Base-by-base conservation (phyloP, 768 basidiomycete species). In the Jaapia argillacea region DNA sequence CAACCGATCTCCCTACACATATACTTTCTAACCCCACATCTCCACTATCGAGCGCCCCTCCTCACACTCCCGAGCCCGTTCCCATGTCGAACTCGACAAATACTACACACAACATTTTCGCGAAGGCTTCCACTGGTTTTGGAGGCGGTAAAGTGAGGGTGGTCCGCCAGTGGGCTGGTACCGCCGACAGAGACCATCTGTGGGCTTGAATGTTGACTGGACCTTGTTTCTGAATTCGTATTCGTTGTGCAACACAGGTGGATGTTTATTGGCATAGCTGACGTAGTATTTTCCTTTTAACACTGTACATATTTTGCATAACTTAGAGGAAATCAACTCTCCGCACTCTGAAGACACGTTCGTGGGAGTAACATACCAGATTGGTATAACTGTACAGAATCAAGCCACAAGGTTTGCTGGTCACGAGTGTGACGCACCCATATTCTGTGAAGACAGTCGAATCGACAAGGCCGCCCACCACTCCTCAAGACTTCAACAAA, bases 401-500 rank as follows among this genome's bases (percentile, higher is more conserved):
- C 51, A 58, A 77, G 75, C 76, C 75, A 71, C 54, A n/a, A 20
- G 25, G 47, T 43, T 22, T 42, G 40, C 40, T 47, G 43, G 48
- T 47, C 42, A 36, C 24, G 28, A 51, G 36, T 48, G 47, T 33
- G 28, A 33, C 28, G 16, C 28, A 10, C 28, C 28, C 28, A 16
- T 33, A 33, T 33, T 33, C n/a, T n/a, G n/a, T n/a, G n/a, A 16
- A 33, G 28, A 33, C 28, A 33, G 28, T 33, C n/a, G n/a, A n/a
- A n/a, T n/a, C n/a, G n/a, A 10, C 28, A 47, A 36, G 33, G 33
- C 46, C 49, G 46, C 47, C 50, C 53, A 52, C 47, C 41, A 48
- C 51, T 49, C 69, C 61, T 75, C 75, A 75, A 79, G 72, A 79
- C 70, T 54, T 65, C 53, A 59, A 63, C 73, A 75, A 64, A 72